Percentiles rank a stretch among this genome's conserved stretches.
Evolutionary conservation across 2,329 filamentous ascomycete genomes (phyloP).

Genomic region (Pyrenochaeta sp.): DNA sequence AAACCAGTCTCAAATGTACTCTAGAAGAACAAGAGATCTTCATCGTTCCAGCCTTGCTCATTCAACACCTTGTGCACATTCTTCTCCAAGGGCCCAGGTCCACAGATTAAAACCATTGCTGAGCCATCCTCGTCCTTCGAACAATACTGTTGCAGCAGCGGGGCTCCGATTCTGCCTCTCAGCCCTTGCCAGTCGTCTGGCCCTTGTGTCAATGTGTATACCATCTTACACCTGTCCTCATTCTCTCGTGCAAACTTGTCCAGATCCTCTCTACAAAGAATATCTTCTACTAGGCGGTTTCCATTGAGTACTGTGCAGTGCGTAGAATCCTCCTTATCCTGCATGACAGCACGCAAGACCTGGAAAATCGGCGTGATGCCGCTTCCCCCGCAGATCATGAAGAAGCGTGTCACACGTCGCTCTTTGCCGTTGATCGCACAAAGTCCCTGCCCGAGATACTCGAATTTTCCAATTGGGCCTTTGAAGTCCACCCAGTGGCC

Average conservation of each 20-base stretch:
- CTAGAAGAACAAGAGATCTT: conserved; percentile 79
- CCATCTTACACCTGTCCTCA: conserved; percentile 66
- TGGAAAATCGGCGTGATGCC: conserved; percentile 94
- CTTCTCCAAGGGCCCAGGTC: conserved; percentile 78
- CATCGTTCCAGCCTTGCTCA: conserved; percentile 74
- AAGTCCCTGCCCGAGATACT: conserved; percentile 74
- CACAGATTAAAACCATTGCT: conserved; percentile 85
- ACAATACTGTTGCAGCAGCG: conserved; percentile 68
- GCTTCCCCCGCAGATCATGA: conserved; percentile 89
- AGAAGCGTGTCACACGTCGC: conserved; percentile 70
- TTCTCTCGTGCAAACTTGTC: conserved; percentile 68
- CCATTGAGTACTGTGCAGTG: conserved; percentile 78
- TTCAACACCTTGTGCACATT: conserved; percentile 65
- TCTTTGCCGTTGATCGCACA: conserved; percentile 68
- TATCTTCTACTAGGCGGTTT: conserved; percentile 80
- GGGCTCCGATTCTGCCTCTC: conserved; percentile 71
- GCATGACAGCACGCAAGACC: conserved; percentile 77
- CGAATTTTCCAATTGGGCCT: conserved; percentile 85
- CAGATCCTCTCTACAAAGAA: conserved; percentile 79
- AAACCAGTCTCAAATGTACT: too few species aligned
- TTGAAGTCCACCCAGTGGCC: conserved; percentile 84
- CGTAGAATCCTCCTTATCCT: conserved; percentile 70
- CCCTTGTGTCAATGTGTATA: conserved; percentile 75
- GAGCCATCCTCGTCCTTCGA: conserved; percentile 53
- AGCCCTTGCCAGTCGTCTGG: conserved; percentile 72